phyloP scores from a whole-genome alignment of 2,329 filamentous ascomycete species.

The Fusarium buxicola region DNA sequence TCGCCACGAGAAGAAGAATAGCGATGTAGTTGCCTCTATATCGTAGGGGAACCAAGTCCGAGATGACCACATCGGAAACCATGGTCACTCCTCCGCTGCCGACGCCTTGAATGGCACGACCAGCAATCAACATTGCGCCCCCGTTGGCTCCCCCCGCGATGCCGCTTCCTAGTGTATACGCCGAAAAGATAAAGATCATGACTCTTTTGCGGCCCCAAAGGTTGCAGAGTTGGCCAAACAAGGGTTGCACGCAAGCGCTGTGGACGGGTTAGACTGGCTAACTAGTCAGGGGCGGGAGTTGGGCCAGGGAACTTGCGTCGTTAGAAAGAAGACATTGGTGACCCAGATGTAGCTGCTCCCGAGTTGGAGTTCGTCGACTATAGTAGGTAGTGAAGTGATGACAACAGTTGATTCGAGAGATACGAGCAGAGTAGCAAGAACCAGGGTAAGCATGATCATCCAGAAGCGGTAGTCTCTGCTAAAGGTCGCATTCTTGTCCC shows the following conservation, averaged over 20 bases:
- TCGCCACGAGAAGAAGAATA: conserved; percentile 48
- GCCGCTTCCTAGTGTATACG: conserved; percentile 64
- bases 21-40: conserved; percentile 58
- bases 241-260: conserved; percentile 55
- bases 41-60: conserved; percentile 62
- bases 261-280: not conserved
- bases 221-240: conserved; percentile 62
- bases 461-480: conserved; percentile 43
- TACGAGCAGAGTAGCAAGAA: conserved; percentile 36
- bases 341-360: conserved; percentile 48
- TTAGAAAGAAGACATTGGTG: conserved; percentile 45
- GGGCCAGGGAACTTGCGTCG: conserved; percentile 15
- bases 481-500: conserved; percentile 7
- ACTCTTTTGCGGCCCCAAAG: conserved; percentile 63
- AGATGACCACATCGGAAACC: conserved; percentile 51
- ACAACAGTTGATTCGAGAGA: conserved; percentile 44
- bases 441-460: conserved; percentile 43
- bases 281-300: not conserved
- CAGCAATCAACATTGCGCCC: conserved; percentile 57
- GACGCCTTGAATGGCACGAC: conserved; percentile 57
- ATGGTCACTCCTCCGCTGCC: conserved; percentile 44
- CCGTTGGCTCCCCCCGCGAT: conserved; percentile 57
- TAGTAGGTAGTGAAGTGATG: conserved; percentile 44
- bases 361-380: conserved; percentile 39
- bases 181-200: conserved; percentile 53